phyloP scores from a whole-genome alignment of 495 filamentous ascomycete species.

The Chaetomium cochliodes region DNA sequence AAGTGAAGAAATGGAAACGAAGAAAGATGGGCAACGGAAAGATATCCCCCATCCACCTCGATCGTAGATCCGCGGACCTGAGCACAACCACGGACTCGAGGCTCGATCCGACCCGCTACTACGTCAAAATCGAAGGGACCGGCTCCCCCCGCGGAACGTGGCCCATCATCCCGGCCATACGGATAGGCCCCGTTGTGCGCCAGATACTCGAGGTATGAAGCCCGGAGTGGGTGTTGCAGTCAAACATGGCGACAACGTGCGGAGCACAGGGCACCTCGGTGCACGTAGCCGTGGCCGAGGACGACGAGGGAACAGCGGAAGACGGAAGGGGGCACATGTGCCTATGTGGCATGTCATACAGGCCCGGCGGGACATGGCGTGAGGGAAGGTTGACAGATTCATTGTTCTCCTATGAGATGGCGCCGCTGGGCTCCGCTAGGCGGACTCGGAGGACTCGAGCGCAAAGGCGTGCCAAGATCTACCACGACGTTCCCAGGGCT shows the following conservation, averaged over 20 bases:
- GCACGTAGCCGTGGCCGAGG: conserved; percentile 17
- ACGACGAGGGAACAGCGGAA: not conserved
- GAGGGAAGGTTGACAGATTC: not conserved
- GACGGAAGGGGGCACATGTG: conserved; percentile 8
- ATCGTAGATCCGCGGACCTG: not conserved
- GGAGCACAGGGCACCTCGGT: conserved; percentile 14
- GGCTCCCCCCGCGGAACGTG: not conserved
- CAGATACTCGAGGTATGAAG: not conserved
- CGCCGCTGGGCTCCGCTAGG: not conserved
- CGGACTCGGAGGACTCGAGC: conserved; percentile 2
- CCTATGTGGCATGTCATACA: conserved; percentile 15
- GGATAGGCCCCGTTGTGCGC: conserved; percentile 3
- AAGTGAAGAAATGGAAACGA: not conserved
- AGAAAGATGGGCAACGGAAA: not conserved
- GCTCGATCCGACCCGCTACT: conserved; percentile 16
- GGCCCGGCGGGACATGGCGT: not conserved
- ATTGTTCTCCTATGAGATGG: conserved; percentile 12
- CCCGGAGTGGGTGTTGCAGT: conserved; percentile 9
- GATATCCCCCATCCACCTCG: not conserved
- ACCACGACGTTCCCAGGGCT: conserved; percentile 5
- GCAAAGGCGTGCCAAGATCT: conserved; percentile 1
- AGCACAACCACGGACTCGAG: conserved; percentile 14
- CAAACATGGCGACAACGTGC: conserved; percentile 12
- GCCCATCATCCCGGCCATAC: conserved; percentile 17
- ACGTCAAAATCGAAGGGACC: conserved; percentile 1